Conservation (phyloP, 139 green algal genomes). For the Micromonas pusilla region DNA sequence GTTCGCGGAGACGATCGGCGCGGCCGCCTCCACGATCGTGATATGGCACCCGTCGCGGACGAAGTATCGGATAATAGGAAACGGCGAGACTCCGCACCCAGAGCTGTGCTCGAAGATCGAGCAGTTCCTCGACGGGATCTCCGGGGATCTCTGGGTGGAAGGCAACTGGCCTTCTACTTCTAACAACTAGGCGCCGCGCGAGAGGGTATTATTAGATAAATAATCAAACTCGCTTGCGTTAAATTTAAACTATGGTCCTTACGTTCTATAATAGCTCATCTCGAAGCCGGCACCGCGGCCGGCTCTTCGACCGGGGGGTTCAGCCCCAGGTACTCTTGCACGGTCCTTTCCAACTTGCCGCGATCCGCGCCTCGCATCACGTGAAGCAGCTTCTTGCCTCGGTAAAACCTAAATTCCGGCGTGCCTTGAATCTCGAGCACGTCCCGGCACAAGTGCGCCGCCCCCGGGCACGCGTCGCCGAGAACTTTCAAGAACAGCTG, state of each 20-base stretch:
- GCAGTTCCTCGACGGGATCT: not conserved
- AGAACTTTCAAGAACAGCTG: conserved; percentile 16
- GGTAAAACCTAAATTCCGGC: conserved; percentile 9
- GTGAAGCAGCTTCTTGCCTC: not conserved
- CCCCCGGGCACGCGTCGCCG: not conserved
- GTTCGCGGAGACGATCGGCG: not conserved
- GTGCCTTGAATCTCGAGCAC: not conserved
- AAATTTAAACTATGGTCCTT: too few species aligned
- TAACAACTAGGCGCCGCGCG: too few species aligned
- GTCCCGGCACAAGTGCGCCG: conserved; percentile 5
- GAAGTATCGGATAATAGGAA: conserved; percentile 17
- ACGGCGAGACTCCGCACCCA: not conserved
- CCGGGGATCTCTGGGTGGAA: not conserved
- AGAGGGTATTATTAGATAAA: not conserved
- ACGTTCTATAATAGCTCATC: too few species aligned
- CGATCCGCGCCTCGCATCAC: conserved; percentile 4
- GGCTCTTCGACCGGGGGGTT: too few species aligned
- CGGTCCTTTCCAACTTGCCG: not conserved
- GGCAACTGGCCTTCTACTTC: not conserved
- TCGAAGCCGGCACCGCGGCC: too few species aligned
- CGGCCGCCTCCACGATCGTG: not conserved
- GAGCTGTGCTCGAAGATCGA: not conserved
- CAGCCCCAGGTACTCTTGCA: too few species aligned
- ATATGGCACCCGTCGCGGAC: conserved; percentile 5
- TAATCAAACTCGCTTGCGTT: not conserved